These are phyloP conservation scores for Pichia sp. DNA, from an alignment of 1,139 yeast species.

Conservation along the genomic window DNA sequence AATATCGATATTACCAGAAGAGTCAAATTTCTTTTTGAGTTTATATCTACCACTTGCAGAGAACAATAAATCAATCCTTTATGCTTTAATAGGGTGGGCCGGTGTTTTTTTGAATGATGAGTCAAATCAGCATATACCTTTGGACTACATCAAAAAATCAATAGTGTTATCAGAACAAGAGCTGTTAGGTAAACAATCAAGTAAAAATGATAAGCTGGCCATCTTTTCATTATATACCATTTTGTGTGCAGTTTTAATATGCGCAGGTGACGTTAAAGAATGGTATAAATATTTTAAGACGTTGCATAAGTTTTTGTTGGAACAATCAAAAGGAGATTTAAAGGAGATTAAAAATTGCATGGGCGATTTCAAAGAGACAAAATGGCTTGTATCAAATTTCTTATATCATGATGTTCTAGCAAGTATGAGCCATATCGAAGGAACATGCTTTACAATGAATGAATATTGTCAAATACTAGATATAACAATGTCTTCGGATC, in stretches of 20 bases:
- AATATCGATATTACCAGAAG: slow-evolving; percentile 32
- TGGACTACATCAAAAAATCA: slow-evolving; percentile 17
- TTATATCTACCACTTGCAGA: slow-evolving; percentile 41
- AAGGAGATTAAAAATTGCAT: slow-evolving; percentile 28
- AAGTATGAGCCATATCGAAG: slow-evolving; percentile 33
- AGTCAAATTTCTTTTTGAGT: slow-evolving; percentile 41
- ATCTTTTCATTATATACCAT: slow-evolving; percentile 22
- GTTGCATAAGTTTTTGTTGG: slow-evolving; percentile 39
- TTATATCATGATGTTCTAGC: slow-evolving; percentile 42
- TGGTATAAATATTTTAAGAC: slow-evolving; percentile 40
- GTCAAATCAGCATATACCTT: slow-evolving; percentile 9
- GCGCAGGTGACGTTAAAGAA: slow-evolving; percentile 40
- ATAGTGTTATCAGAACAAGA: slow-evolving; percentile 12
- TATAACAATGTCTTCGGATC: not conserved
- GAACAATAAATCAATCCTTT: slow-evolving; percentile 36
- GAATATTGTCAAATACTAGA: slow-evolving; percentile 33
- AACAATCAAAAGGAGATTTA: slow-evolving; percentile 36
- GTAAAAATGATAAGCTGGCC: slow-evolving; percentile 17
- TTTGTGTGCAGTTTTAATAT: slow-evolving; percentile 31
- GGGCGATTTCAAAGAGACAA: slow-evolving; percentile 37
- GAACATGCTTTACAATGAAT: slow-evolving; percentile 36
- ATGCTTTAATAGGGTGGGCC: slow-evolving; percentile 46
- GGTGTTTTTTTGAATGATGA: slow-evolving; percentile 27
- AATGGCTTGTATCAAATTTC: slow-evolving; percentile 40
- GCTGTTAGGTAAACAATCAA: slow-evolving; percentile 14